phyloP scores from a whole-genome alignment of 1,284 basidiomycete genomes.

The Trametes pubescens region DNA sequence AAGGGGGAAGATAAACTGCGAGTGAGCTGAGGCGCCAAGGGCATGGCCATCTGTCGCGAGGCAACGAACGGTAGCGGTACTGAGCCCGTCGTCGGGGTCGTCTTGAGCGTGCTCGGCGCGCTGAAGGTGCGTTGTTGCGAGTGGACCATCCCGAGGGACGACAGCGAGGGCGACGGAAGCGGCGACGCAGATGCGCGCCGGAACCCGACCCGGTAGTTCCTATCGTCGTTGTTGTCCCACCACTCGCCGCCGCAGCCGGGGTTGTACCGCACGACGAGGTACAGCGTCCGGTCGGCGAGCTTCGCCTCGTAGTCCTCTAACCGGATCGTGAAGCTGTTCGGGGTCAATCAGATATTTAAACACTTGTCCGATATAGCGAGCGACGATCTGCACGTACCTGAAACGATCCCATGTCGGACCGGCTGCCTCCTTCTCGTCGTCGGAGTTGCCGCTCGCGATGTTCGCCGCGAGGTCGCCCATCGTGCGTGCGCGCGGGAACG shows the following conservation, averaged over 20 bases:
- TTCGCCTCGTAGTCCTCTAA: conserved; percentile 79
- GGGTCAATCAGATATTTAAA: conserved; percentile 18
- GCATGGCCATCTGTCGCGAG: conserved; percentile 26
- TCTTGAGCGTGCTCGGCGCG: conserved; percentile 44
- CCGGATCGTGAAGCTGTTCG: conserved; percentile 62
- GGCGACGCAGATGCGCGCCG: conserved; percentile 39
- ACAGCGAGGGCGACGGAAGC: conserved; percentile 29
- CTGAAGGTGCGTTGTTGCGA: conserved; percentile 48
- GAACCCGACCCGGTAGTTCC: conserved; percentile 82
- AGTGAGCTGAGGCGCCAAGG: conserved; percentile 30
- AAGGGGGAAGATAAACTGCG: conserved; percentile 38
- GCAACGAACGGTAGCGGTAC: conserved; percentile 25
- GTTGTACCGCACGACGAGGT: conserved; percentile 70
- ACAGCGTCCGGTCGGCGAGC: conserved; percentile 71
- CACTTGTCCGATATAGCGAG: conserved; percentile 8
- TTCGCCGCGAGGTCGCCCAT: conserved; percentile 45
- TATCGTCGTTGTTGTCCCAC: conserved; percentile 92
- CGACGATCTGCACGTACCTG: conserved; percentile 40
- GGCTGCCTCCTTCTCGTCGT: conserved; percentile 33
- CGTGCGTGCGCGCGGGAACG: conserved; percentile 43
- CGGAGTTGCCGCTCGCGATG: conserved; percentile 34
- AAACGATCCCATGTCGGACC: conserved; percentile 46
- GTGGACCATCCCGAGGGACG: conserved; percentile 29
- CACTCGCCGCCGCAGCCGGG: conserved; percentile 63
- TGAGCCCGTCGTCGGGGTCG: conserved; percentile 43